Evolutionary conservation across 371 early-diverging fungal genomes (phyloP).

Genomic region (Mortierella sp.): DNA sequence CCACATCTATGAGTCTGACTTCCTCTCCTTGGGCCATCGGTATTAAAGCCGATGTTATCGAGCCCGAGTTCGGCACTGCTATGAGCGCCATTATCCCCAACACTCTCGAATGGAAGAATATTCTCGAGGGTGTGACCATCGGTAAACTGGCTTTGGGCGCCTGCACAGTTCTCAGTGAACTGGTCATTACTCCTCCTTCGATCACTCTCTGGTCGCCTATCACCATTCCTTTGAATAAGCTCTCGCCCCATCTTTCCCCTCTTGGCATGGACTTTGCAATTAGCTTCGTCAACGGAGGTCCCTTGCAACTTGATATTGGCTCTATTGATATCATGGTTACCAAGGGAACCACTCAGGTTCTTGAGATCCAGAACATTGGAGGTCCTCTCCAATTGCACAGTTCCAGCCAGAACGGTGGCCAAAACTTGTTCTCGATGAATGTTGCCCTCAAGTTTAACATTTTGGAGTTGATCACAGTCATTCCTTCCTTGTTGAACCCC

Average conservation of each 20-base stretch:
- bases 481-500: conserved; percentile 27
- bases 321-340: conserved; percentile 34
- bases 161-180: conserved; percentile 29
- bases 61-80: conserved; percentile 30
- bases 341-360: conserved; percentile 5
- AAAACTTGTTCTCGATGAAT: conserved; percentile 28
- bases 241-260: conserved; percentile 35
- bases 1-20: conserved; percentile 29
- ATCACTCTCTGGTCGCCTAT: conserved; percentile 54
- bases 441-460: conserved; percentile 37
- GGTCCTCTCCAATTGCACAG: conserved; percentile 45
- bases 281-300: conserved; percentile 37
- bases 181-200: conserved; percentile 45
- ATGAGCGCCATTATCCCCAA: conserved; percentile 46
- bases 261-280: conserved; percentile 42
- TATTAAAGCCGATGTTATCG: conserved; percentile 23
- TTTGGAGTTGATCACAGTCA: conserved; percentile 25
- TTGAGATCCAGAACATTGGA: conserved; percentile 39
- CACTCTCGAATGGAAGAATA: conserved; percentile 49
- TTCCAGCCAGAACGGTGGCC: conserved; percentile 48
- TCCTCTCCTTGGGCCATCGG: conserved; percentile 48
- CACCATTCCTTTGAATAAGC: conserved; percentile 22
- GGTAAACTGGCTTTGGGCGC: conserved; percentile 39
- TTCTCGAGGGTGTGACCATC: conserved; percentile 47
- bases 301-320: conserved; percentile 53